Evolutionary conservation across 495 filamentous ascomycete species (phyloP), one percentile per base, ranked within the genome.

Genomic region (Podospora pseudopauciseta): DNA sequence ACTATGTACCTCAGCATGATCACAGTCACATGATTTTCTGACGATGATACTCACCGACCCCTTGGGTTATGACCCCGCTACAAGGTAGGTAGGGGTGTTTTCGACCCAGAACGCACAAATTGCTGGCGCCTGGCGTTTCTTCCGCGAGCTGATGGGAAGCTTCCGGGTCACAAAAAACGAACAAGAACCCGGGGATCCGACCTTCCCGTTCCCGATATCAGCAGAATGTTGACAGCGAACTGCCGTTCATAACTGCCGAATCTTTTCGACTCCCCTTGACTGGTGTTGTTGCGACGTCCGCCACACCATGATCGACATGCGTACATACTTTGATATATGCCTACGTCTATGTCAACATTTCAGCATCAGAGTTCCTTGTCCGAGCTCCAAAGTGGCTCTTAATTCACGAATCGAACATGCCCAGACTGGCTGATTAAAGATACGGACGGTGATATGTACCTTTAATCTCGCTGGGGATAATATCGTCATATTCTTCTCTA

Each of bases 21-120:
- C 61, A 16, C 16, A 30, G 62, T 67, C 61, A 53, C 27, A 59
- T 49, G 61, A 71, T 65, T 62, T 54, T 63, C 13, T 49, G 53
- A 27, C 44, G 20, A 55, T 68, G 70, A 71, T 13, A 71, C 67
- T 68, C 66, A 67, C 66, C 67, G 64, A 54, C 44, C 61, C 5
- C 30, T 27, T 27, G n/a, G 18, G 30, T 32, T 63, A 3, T n/a
- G 5, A n/a, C 16, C 16, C 59, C 1, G 59, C 28, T 18, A 20
- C 4, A 27, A 32, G 59, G 5, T 20, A 32, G 59, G 5, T 20
- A 32, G 59, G 59, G 23, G 59, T 3, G 4, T 61, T n/a, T 27
- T 18, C 59, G 34, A 61, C 7, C 59, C 59, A 13, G 5, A 61
- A 27, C 23, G 5, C 23, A 28, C 23, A 11, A 16, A n/a, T 32